A percentile compares a stretch with the other conserved stretches of the same genome.
Conservation (phyloP, 495 filamentous ascomycete species). For the Staphylotrichum tortipilum region DNA sequence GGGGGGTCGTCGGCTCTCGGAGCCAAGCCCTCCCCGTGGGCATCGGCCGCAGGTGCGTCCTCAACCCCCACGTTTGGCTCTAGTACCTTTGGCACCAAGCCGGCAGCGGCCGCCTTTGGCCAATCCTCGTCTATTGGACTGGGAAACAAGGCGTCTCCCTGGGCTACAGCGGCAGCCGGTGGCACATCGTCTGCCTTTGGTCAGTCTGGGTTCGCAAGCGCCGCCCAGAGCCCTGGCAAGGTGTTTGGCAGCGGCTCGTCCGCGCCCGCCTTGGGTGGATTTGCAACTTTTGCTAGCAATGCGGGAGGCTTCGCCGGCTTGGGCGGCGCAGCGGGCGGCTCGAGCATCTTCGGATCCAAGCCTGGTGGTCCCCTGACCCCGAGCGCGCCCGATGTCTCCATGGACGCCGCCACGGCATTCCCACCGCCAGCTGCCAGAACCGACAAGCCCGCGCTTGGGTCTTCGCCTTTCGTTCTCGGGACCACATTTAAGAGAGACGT, state of each 20-base stretch:
- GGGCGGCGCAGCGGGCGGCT: slow-evolving; percentile 26
- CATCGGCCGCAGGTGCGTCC: slow-evolving; percentile 16
- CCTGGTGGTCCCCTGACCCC: slow-evolving; percentile 32
- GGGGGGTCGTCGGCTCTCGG: slow-evolving; percentile 32
- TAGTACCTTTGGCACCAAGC: slow-evolving; percentile 28
- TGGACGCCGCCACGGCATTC: slow-evolving; percentile 36
- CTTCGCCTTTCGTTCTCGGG: slow-evolving; percentile 60
- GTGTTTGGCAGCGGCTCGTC: slow-evolving; percentile 28
- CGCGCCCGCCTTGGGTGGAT: slow-evolving; percentile 36
- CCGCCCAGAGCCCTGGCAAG: slow-evolving; percentile 13
- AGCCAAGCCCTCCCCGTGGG: slow-evolving; percentile 36
- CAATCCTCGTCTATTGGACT: slow-evolving; percentile 32
- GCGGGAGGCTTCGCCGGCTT: slow-evolving; percentile 50
- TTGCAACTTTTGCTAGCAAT: slow-evolving; percentile 51
- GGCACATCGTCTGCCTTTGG: slow-evolving; percentile 32
- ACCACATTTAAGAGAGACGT: slow-evolving; percentile 76
- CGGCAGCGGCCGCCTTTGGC: slow-evolving; percentile 46
- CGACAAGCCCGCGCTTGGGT: slow-evolving; percentile 45
- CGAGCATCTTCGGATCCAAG: slow-evolving; percentile 45
- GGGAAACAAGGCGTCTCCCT: slow-evolving; percentile 32
- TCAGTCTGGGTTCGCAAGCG: slow-evolving; percentile 26
- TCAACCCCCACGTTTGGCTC: slow-evolving; percentile 33
- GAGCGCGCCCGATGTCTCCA: slow-evolving; percentile 29
- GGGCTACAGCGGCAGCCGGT: slow-evolving; percentile 28
- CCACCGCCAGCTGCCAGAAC: slow-evolving; percentile 25